Percentiles rank a stretch among this genome's conserved stretches.
Conservation (phyloP, 1,284 basidiomycete genomes). For the Ceratobasidium sp. region DNA sequence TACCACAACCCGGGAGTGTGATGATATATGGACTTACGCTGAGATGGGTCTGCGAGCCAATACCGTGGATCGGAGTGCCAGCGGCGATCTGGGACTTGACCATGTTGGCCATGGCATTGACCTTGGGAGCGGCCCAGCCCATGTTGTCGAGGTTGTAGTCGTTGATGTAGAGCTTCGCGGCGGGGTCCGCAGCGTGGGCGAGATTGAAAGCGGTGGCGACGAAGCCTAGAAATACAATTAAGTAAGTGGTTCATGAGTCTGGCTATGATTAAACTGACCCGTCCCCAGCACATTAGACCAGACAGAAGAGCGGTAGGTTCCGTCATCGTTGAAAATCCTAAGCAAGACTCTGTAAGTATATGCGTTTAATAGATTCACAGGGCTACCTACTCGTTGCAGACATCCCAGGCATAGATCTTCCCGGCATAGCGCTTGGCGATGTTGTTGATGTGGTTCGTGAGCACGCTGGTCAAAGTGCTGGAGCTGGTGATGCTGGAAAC, state of each 20-base stretch:
- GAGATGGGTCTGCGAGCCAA: constrained; percentile 44
- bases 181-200: constrained; percentile 26
- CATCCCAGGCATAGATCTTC: constrained; percentile 58
- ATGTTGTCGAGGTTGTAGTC: constrained; percentile 31
- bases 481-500: constrained; percentile 27
- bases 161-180: constrained; percentile 37
- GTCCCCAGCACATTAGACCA: neutral
- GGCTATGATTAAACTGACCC: too few species aligned
- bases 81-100: constrained; percentile 42
- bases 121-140: constrained; percentile 27
- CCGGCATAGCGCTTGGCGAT: constrained; percentile 31
- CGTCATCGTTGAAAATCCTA: constrained; percentile 46
- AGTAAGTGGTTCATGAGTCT: too few species aligned
- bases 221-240: too few species aligned
- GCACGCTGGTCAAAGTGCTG: constrained; percentile 26
- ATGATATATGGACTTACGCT: too few species aligned
- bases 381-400: constrained; percentile 53
- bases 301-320: constrained; percentile 46
- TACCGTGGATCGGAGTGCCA: constrained; percentile 44
- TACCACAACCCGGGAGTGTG: too few species aligned
- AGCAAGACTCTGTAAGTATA: neutral
- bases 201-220: constrained; percentile 21
- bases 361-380: too few species aligned
- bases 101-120: constrained; percentile 40
- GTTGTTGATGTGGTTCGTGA: constrained; percentile 29